Base-by-base conservation (phyloP, 2,329 filamentous ascomycete genomes). In the Colletotrichum tropicicola region DNA sequence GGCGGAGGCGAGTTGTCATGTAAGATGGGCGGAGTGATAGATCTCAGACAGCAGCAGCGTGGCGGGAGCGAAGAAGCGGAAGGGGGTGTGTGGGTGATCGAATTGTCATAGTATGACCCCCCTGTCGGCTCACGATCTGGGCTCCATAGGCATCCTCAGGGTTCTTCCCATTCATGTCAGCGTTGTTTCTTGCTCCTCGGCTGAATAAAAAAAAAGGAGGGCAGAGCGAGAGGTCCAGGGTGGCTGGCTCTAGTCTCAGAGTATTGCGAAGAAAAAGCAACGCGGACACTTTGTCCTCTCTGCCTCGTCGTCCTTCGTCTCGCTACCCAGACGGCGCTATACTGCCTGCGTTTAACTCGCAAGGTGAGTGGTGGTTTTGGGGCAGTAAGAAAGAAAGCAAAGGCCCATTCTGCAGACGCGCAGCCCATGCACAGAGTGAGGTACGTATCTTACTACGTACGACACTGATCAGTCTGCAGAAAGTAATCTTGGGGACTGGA, bases 161-260 rank as follows among this genome's bases (percentile, higher is more conserved):
- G 35, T 19, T 43, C 27, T 25, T 37, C 23, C 43, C 17, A 43
- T 21, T n/a, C 15, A 37, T 25, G 54, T 27, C 23, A 30, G 35
- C 37, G 44, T 51, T 62, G 35, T 54, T 56, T 37, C 30, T 53
- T 52, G 51, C 41, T 54, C 32, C 47, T 53, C 32, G 53, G 45
- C 43, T 65, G 53, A 52, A 52, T 65, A 48, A 65, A 25, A 45
- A 60, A 55, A 51, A 58, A 43, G 44, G 47, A 65, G 57, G 48
- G 61, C 44, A 60, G 30, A n/a, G 49, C 61, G 43, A 55, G 48
- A 53, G 28, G 28, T 48, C 32, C 43, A 60, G 48, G 61, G 57
- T 65, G 61, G 61, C 57, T 60, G 56, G 13, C 49, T 48, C 61
- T 65, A 65, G 61, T 65, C 61, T 65, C 57, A 65, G 48, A 54